Evolutionary conservation across 306 rosid genomes (phyloP), one percentile per base, ranked within the genome.

Genomic region (Sophora flavescens): DNA sequence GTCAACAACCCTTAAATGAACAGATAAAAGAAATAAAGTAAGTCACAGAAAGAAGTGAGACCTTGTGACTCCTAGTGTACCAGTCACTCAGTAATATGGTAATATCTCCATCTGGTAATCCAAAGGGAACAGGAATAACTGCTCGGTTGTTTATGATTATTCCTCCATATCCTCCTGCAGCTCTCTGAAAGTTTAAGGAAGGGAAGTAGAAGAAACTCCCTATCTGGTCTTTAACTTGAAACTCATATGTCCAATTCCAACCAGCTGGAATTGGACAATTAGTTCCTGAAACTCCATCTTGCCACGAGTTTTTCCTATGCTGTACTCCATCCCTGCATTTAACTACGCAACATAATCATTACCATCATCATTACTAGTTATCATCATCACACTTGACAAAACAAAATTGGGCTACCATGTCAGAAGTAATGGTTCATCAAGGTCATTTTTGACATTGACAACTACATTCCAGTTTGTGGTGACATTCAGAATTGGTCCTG

Each of bases 231-330:
- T 95, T 95, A 62, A 95, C 93, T 84, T 95, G 98, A 82, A 95
- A 90, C 50, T 95, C 84, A 72, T 92, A 92, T 16, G 97, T 95
- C 97, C 96, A 95, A 68, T 95, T 95, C 97, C 96, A 91, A 68
- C 98, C 97, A 5, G 96, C 85, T n/a, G 93, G 98, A 75, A 95
- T 90, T n/a, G 98, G 97, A 86, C 98, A 95, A 68, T 89, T 95
- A 8, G 98, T 95, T 84, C 96, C 97, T 33, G 84, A 86, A 53
- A 95, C 97, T 48, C 98, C 98, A 72, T 95, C 97, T 78, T 92
- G 98, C 97, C 97, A 95, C 2, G 97, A 89, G 83, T 92, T 84
- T 82, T 89, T 95, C 86, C 98, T 86, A 26, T 92, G 89, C 62
- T 95, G 92, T 74, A 95, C 76, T 10, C 97, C 97, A 62, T 90